A percentile compares a stretch with the other conserved stretches of the same genome.
Evolutionary conservation across 1,284 basidiomycete genomes (phyloP).

Genomic region (Ganoderma boninense): DNA sequence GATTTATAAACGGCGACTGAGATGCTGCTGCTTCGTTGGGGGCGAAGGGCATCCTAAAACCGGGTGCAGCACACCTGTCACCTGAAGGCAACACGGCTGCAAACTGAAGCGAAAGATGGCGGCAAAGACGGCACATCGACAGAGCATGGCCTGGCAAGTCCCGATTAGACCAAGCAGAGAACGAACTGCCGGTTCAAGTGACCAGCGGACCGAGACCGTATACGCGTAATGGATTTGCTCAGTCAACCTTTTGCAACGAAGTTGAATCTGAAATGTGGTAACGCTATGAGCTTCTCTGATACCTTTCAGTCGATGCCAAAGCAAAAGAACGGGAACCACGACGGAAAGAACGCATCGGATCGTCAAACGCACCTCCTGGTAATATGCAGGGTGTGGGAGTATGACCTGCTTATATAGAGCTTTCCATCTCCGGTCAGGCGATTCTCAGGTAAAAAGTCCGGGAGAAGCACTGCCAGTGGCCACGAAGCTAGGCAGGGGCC

Average conservation of each 20-base stretch:
- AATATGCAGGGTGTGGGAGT: neutral
- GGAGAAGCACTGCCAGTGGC: neutral
- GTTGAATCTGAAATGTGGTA: neutral
- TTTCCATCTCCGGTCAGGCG: neutral
- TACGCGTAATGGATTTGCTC: neutral
- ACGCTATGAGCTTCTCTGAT: neutral
- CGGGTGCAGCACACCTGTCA: neutral
- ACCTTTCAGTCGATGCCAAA: neutral
- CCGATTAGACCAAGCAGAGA: neutral
- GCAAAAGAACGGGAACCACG: neutral
- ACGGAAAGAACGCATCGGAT: neutral
- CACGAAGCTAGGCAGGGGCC: neutral
- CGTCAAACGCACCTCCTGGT: neutral
- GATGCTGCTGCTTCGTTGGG: neutral
- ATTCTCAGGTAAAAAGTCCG: neutral
- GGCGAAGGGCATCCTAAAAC: neutral
- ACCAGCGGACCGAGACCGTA: neutral
- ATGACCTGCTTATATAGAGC: neutral
- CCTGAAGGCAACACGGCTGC: neutral
- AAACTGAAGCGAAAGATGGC: neutral
- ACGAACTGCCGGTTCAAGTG: neutral
- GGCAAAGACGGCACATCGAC: constrained; percentile 1
- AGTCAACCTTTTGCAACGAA: neutral
- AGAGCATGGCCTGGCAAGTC: neutral
- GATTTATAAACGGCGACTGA: neutral